Evolutionary conservation across 441 rosid species (phyloP), one percentile per base, ranked within the genome.

Genomic region (Omphalea diandra): DNA sequence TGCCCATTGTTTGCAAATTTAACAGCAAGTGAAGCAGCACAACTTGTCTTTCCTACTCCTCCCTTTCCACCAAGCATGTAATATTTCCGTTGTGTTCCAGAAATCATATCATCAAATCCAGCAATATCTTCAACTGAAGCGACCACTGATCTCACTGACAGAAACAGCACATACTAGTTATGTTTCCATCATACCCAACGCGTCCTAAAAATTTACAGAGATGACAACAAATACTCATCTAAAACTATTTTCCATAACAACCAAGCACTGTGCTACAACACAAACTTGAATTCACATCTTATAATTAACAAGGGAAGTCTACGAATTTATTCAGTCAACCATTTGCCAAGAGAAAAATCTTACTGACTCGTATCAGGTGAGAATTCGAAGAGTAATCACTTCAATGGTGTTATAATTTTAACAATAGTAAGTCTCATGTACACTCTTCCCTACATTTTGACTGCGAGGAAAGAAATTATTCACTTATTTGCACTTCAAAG

Each of bases 11-110:
- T 89, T 22, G 98, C 96, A 67, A 93, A 88, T 77, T 86, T 89
- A 14, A 91, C 97, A 14, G 96, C 98, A 32, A 93, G 88, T 67
- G 98, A 91, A 80, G 97, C 94, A 63, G 98, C 97, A 29, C 97
- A 89, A 50, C 97, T 94, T 4, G 97, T 94, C 82, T 94, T 93
- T 49, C 98, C 98, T 8, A 94, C 97, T 76, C 98, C 97, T 71
- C 98, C 98, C 78, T 94, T 94, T 49, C 98, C 98, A 27, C 98
- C 98, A 2, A 94, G 84, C 96, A 91, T 80, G 79, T 88, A 94
- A 75, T 88, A 94, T 85, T 89, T 94, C 18, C 96, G 83, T 65
- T 73, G 75, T 17, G 85, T 85, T n/a, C 88, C 93, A 8, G 80
- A 72, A 58, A 81, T 87, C 98, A 94, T 89, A 73, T 87, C 94